Percentiles rank a stretch among this genome's conserved stretches.
phyloP scores from a whole-genome alignment of 2,329 filamentous ascomycete species.

The Sclerotinia minor region DNA sequence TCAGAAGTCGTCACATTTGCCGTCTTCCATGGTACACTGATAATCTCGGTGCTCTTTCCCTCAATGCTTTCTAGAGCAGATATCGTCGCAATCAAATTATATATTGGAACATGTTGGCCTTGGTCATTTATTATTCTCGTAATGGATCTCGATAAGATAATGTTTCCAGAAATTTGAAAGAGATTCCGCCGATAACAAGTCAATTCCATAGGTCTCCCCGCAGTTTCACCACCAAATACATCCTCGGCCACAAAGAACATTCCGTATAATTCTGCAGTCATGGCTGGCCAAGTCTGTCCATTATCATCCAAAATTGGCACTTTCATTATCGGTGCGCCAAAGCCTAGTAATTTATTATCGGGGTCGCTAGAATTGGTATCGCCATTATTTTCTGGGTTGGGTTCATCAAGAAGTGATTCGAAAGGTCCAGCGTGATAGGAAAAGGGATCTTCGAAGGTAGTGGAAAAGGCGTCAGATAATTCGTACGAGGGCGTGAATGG shows the following conservation, averaged over 20 bases:
- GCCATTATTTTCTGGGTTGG: constrained; percentile 29
- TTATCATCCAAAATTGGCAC: constrained; percentile 64
- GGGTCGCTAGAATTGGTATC: constrained; percentile 46
- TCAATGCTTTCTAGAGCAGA: constrained; percentile 90
- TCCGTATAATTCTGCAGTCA: constrained; percentile 77
- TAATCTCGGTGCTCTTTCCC: constrained; percentile 88
- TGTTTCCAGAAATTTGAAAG: constrained; percentile 89
- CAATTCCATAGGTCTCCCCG: constrained; percentile 69
- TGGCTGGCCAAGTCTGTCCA: constrained; percentile 62
- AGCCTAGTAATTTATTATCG: constrained; percentile 73
- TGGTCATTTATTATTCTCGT: constrained; percentile 75
- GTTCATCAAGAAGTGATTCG: constrained; percentile 45
- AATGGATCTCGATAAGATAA: constrained; percentile 73
- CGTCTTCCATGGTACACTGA: constrained; percentile 93
- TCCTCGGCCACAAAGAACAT: constrained; percentile 85
- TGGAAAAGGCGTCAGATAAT: constrained; percentile 58
- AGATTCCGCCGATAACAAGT: constrained; percentile 95
- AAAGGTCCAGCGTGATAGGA: constrained; percentile 51
- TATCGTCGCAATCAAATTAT: constrained; percentile 77
- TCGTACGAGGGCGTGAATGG: constrained; percentile 62
- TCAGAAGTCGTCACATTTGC: constrained; percentile 34
- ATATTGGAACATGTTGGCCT: constrained; percentile 72
- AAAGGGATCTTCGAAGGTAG: constrained; percentile 67
- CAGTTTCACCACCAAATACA: constrained; percentile 57
- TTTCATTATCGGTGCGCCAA: constrained; percentile 63